Conservation (phyloP, 495 filamentous ascomycete species). For the Articulospora tetracladia region DNA sequence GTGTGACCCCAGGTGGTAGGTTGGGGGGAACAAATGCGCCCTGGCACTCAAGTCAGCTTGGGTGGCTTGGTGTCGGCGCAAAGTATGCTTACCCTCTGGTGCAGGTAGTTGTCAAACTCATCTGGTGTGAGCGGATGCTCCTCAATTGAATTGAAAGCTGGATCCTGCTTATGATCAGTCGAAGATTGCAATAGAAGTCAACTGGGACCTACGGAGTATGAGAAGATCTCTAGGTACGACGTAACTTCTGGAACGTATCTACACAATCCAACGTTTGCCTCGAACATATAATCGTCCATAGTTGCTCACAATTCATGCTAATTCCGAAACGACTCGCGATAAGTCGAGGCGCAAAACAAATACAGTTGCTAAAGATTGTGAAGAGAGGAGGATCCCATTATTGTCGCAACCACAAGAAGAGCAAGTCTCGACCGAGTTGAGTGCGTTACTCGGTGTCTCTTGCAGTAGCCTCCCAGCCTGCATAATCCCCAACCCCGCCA, state of each 20-base stretch:
- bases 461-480: not conserved
- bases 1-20: constrained; percentile 35
- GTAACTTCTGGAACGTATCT: constrained; percentile 41
- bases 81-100: constrained; percentile 35
- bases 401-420: not conserved
- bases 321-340: no score
- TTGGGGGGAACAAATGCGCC: constrained; percentile 43
- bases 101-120: constrained; percentile 52
- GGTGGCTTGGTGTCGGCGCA: not conserved
- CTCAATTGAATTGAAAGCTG: constrained; percentile 38
- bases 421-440: not conserved
- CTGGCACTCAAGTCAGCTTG: constrained; percentile 26
- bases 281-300: constrained; percentile 56
- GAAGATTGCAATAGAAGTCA: not conserved
- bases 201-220: constrained; percentile 43
- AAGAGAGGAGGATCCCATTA: not conserved
- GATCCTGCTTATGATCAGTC: constrained; percentile 28
- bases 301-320: not conserved
- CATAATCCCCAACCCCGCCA: not conserved
- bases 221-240: constrained; percentile 49
- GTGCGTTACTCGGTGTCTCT: not conserved
- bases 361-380: not conserved
- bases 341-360: no score
- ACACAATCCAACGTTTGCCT: constrained; percentile 36
- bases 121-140: constrained; percentile 43